These are phyloP conservation scores for Starmera pachycereana DNA, from an alignment of 805 yeast genomes.

Conservation along the genomic window DNA sequence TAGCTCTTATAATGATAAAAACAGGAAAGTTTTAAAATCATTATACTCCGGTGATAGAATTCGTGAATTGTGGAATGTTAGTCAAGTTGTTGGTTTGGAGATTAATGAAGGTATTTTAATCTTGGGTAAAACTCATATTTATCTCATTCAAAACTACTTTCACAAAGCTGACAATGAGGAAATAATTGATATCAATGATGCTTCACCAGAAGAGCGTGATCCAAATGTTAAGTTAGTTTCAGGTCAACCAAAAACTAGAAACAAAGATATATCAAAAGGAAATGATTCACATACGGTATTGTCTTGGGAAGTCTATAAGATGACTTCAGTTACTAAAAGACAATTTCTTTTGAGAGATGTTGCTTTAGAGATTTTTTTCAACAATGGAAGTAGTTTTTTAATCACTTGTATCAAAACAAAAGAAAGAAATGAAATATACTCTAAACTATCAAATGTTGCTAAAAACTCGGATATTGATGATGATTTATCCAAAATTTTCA, in stretches of 20 bases:
- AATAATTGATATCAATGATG: constrained; percentile 57
- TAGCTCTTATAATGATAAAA: constrained; percentile 47
- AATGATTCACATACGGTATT: constrained; percentile 34
- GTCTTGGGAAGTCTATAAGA: constrained; percentile 48
- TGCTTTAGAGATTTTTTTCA: constrained; percentile 69
- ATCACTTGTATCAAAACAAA: constrained; percentile 48
- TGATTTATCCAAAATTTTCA: constrained; percentile 44
- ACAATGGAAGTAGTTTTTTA: constrained; percentile 60
- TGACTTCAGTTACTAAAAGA: constrained; percentile 60
- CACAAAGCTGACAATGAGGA: constrained; percentile 40
- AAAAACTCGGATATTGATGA: constrained; percentile 40
- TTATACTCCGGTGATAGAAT: constrained; percentile 63
- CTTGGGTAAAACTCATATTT: constrained; percentile 53
- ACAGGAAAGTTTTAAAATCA: constrained; percentile 63
- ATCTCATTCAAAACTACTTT: constrained; percentile 61
- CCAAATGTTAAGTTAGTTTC: constrained; percentile 56
- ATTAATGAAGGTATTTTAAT: constrained; percentile 69
- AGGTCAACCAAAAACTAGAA: constrained; percentile 27
- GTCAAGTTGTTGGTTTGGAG: constrained; percentile 67
- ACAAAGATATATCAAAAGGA: constrained; percentile 15
- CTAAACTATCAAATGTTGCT: constrained; percentile 36
- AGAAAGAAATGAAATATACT: constrained; percentile 47
- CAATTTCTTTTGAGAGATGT: constrained; percentile 72
- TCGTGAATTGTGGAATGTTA: constrained; percentile 62
- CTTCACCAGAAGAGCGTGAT: constrained; percentile 52